Percentiles rank a stretch among this genome's conserved stretches.
Conservation (phyloP, 305 asterid species). For the Fraxinus ornus region DNA sequence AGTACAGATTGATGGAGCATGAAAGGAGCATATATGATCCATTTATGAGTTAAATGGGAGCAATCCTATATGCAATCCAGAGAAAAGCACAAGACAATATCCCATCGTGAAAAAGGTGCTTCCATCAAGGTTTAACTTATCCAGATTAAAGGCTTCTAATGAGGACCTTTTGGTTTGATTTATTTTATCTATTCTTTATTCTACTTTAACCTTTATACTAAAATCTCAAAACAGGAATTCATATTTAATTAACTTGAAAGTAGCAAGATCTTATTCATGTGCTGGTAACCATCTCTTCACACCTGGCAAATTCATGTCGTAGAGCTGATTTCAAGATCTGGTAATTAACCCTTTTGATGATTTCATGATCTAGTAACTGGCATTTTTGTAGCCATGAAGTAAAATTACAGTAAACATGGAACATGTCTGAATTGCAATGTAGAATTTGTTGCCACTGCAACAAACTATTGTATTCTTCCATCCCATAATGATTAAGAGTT, state of each 20-base stretch:
- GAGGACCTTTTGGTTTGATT: not conserved
- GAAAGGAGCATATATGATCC: not conserved
- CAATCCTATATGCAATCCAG: not conserved
- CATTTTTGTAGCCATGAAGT: not conserved
- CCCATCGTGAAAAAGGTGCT: not conserved
- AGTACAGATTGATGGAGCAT: not conserved
- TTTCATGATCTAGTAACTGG: not conserved
- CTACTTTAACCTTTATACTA: not conserved
- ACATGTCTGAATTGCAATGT: not conserved
- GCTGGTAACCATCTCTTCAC: not conserved
- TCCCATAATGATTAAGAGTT: conserved; percentile 4
- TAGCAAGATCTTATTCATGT: not conserved
- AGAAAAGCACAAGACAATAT: not conserved
- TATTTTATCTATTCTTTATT: not conserved
- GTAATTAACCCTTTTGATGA: not conserved
- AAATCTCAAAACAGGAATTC: not conserved
- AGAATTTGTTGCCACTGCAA: not conserved
- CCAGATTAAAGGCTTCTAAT: not conserved
- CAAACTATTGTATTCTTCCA: not conserved
- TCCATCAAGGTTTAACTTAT: not conserved
- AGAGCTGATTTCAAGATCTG: not conserved
- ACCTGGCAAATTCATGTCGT: not conserved
- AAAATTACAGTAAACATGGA: not conserved
- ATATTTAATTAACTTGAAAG: not conserved
- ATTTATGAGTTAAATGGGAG: not conserved